Evolutionary conservation across 140 eudicot genomes (phyloP).

Genomic region (Cichorium intybus): DNA sequence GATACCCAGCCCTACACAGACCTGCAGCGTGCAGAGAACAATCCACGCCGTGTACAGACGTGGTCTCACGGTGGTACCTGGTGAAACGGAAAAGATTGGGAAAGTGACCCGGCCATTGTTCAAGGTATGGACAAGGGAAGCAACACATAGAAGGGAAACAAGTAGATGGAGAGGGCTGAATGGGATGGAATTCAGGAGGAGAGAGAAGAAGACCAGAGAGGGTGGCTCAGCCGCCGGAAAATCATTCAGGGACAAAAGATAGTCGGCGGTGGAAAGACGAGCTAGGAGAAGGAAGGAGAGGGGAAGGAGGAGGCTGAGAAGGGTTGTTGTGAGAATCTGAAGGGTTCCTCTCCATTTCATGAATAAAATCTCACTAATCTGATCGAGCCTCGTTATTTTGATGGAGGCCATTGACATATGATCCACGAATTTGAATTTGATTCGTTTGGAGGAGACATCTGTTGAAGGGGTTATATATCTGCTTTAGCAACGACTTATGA

Average conservation of each 20-base stretch:
- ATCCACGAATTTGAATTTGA: conserved; percentile 10
- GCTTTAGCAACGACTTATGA: neutral
- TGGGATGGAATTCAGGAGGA: conserved; percentile 49
- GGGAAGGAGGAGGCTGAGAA: conserved; percentile 84
- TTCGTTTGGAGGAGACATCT: neutral
- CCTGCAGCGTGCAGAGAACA: conserved; percentile 57
- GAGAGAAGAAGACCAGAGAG: conserved; percentile 28
- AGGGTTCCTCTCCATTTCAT: conserved; percentile 30
- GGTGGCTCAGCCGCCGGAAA: conserved; percentile 16
- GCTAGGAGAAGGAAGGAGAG: conserved; percentile 80
- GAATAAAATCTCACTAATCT: conserved; percentile 1
- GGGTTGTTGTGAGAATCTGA: conserved; percentile 54
- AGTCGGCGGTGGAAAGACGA: conserved; percentile 64
- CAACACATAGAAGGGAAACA: conserved; percentile 41
- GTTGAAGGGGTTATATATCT: conserved; percentile 5
- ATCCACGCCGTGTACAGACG: conserved; percentile 63
- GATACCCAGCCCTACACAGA: conserved; percentile 77
- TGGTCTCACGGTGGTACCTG: conserved; percentile 26
- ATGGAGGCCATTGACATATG: conserved; percentile 23
- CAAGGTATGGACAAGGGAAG: conserved; percentile 45
- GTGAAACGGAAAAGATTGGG: neutral
- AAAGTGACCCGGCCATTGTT: conserved; percentile 20
- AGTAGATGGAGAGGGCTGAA: conserved; percentile 52
- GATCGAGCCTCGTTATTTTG: conserved; percentile 3
- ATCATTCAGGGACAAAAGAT: conserved; percentile 36